phyloP scores from a whole-genome alignment of 495 filamentous ascomycete species.

The Penicillium canescens region DNA sequence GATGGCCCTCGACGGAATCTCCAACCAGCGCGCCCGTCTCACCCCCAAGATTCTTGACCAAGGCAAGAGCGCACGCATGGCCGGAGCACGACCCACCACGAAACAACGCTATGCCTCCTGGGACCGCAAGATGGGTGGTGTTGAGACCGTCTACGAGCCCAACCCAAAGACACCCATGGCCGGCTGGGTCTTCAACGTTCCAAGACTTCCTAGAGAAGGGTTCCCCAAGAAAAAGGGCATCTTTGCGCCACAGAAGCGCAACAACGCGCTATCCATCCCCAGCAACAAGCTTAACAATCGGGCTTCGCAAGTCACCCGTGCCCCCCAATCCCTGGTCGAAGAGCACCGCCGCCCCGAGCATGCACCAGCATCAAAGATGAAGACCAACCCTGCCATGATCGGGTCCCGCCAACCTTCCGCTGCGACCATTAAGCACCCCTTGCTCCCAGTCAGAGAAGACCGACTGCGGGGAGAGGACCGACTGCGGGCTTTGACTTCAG shows the following conservation, averaged over 20 bases:
- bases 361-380: neutral
- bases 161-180: neutral
- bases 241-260: conserved; percentile 37
- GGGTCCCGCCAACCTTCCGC: neutral
- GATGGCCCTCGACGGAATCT: conserved; percentile 49
- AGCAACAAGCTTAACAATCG: conserved; percentile 40
- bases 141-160: conserved; percentile 15
- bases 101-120: conserved; percentile 27
- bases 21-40: conserved; percentile 47
- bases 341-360: conserved; percentile 38
- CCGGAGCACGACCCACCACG: conserved; percentile 24
- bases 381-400: neutral
- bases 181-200: conserved; percentile 3
- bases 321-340: conserved; percentile 44
- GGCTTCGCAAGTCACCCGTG: conserved; percentile 37
- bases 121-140: conserved; percentile 30
- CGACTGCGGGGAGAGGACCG: conserved; percentile 22
- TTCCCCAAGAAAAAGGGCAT: conserved; percentile 34
- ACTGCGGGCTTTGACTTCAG: conserved; percentile 28
- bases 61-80: conserved; percentile 16
- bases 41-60: conserved; percentile 45
- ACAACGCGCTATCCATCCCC: conserved; percentile 38
- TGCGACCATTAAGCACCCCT: conserved; percentile 14
- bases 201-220: conserved; percentile 1
- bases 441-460: conserved; percentile 6